Percentiles rank a stretch among this genome's conserved stretches.
Conservation (phyloP, 1,139 yeast genomes). For the Yamadazyma conglobata region DNA sequence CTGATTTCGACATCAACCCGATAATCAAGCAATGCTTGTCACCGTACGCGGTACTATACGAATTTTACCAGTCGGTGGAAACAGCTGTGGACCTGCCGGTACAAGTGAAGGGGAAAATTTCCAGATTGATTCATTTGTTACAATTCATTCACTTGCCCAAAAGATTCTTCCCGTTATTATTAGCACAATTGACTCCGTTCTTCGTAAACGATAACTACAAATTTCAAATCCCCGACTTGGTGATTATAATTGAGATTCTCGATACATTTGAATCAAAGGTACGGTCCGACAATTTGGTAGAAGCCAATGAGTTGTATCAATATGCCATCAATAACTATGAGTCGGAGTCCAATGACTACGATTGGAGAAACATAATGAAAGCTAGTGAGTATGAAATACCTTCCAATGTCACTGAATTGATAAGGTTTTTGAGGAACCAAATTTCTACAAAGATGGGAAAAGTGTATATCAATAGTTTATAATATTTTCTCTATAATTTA, state of each 20-base stretch:
- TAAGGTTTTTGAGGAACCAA: conserved; percentile 29
- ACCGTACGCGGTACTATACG: conserved; percentile 67
- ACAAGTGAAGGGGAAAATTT: conserved; percentile 17
- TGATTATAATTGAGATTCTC: conserved; percentile 45
- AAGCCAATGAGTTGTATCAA: conserved; percentile 32
- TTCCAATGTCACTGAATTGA: conserved; percentile 20
- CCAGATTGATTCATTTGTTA: conserved; percentile 50
- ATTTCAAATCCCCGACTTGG: conserved; percentile 42
- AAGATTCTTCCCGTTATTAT: conserved; percentile 49
- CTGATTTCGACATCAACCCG: conserved; percentile 44
- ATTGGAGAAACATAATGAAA: conserved; percentile 30
- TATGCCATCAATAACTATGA: conserved; percentile 22
- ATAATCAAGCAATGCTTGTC: conserved; percentile 63
- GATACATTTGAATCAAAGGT: conserved; percentile 42
- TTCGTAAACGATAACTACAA: conserved; percentile 22
- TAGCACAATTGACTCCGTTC: conserved; percentile 49
- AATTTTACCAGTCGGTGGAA: conserved; percentile 38
- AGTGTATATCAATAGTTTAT: conserved; percentile 27
- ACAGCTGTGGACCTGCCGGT: conserved; percentile 22
- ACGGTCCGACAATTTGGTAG: conserved; percentile 21
- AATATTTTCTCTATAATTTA: not conserved
- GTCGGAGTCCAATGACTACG: conserved; percentile 7
- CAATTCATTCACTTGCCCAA: conserved; percentile 65
- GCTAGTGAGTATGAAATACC: conserved; percentile 19
- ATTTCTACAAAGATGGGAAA: conserved; percentile 36